A percentile compares a stretch with the other conserved stretches of the same genome.
Conservation (phyloP, 2,329 filamentous ascomycete species). For the Harringtonia lauricola region DNA sequence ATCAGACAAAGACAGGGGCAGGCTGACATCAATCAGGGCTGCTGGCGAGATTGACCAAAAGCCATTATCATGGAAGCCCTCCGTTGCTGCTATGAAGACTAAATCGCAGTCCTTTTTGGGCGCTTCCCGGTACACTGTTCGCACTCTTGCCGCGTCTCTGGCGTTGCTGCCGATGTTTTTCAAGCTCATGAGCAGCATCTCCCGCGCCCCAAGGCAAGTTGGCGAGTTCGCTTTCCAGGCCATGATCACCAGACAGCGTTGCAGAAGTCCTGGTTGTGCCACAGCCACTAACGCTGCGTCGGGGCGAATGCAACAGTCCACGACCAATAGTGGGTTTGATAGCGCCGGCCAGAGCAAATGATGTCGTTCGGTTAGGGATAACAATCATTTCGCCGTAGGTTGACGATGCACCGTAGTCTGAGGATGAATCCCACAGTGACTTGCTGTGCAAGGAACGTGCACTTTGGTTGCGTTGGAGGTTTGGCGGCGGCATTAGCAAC, state of each 20-base stretch:
- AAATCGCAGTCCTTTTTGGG: conserved; percentile 4
- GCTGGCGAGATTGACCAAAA: too few species aligned
- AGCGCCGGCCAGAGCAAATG: conserved; percentile 46
- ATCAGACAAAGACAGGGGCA: too few species aligned
- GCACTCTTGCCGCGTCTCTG: conserved; percentile 17
- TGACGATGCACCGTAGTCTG: conserved; percentile 40
- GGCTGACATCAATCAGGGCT: too few species aligned
- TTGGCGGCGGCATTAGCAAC: conserved; percentile 11
- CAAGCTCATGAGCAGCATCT: conserved; percentile 49
- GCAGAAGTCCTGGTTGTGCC: conserved; percentile 30
- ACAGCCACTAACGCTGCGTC: conserved; percentile 37
- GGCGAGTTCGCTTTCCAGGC: conserved; percentile 40
- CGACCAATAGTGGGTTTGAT: conserved; percentile 31
- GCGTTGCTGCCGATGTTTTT: conserved; percentile 43
- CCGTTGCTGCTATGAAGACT: too few species aligned
- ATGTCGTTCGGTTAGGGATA: conserved; percentile 48
- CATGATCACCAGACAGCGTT: conserved; percentile 15
- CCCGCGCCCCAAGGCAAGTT: conserved; percentile 28
- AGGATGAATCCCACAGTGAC: conserved; percentile 31
- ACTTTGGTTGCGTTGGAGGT: conserved; percentile 9
- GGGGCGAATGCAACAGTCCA: conserved; percentile 30
- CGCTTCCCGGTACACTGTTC: conserved; percentile 8
- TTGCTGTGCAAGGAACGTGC: conserved; percentile 14
- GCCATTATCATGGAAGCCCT: too few species aligned
- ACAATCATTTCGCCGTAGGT: conserved; percentile 55